phyloP scores from a whole-genome alignment of 768 basidiomycete genomes.

The Collybia nuda region DNA sequence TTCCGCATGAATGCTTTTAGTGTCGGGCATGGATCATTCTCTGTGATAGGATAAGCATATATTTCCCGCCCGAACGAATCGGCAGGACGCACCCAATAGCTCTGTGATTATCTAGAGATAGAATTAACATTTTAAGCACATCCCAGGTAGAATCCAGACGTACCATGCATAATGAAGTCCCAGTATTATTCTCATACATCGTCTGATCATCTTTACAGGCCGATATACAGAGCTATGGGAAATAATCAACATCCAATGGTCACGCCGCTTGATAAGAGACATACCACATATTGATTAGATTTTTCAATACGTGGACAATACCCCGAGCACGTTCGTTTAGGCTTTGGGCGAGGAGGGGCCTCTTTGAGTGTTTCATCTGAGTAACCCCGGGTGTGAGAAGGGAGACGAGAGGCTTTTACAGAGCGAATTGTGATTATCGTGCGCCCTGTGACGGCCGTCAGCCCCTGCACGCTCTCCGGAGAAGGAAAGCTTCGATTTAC shows the following conservation, averaged over 20 bases:
- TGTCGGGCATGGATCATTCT: background rate
- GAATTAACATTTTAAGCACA: no score
- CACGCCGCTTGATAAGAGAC: background rate
- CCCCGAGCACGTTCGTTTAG: background rate
- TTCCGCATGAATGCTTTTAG: conserved; percentile 1
- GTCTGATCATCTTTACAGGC: conserved; percentile 3
- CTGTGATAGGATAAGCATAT: background rate
- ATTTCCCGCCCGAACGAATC: background rate
- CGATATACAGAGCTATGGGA: background rate
- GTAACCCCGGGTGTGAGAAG: background rate
- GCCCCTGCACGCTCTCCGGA: background rate
- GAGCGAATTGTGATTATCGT: background rate
- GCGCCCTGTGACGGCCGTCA: background rate
- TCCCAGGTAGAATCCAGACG: no score
- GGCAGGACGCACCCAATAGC: background rate
- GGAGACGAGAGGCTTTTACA: no score
- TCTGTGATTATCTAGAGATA: no score
- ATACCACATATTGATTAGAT: conserved; percentile 1
- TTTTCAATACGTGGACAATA: conserved; percentile 1
- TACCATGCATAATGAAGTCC: background rate
- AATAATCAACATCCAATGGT: background rate
- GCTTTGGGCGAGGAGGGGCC: background rate
- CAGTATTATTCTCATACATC: background rate
- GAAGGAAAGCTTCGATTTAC: background rate
- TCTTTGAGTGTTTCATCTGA: no score